Evolutionary conservation across 768 basidiomycete species (phyloP).

Genomic region (Hericium erinaceus): DNA sequence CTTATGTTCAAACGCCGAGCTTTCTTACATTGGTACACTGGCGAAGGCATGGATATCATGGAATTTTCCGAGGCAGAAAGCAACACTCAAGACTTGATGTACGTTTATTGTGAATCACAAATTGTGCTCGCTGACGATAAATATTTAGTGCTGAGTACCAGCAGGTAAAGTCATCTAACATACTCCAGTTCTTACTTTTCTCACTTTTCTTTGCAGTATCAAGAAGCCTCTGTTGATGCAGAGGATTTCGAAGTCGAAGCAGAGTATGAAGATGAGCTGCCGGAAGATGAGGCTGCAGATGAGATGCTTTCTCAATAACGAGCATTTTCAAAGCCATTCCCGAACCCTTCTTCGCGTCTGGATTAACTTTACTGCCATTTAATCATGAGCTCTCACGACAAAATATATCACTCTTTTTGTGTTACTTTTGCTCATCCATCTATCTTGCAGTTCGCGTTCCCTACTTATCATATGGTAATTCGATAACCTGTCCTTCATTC

Average conservation of each 20-base stretch:
- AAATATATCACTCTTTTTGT: not conserved
- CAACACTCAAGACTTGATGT: constrained; percentile 75
- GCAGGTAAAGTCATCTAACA: constrained; percentile 38
- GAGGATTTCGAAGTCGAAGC: constrained; percentile 9
- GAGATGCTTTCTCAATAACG: not conserved
- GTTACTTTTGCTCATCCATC: too few species aligned
- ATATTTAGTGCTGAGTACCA: constrained; percentile 77
- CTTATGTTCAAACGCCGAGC: constrained; percentile 79
- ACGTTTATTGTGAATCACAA: constrained; percentile 22
- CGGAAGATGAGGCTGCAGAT: not conserved
- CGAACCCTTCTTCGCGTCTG: not conserved
- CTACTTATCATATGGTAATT: not conserved
- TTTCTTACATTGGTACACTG: constrained; percentile 87
- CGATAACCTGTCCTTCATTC: not conserved
- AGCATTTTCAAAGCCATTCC: not conserved
- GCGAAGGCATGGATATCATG: constrained; percentile 85
- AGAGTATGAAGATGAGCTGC: constrained; percentile 2
- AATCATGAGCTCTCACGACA: not conserved
- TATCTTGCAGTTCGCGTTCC: not conserved
- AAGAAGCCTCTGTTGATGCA: constrained; percentile 12
- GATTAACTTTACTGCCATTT: not conserved
- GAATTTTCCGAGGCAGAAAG: constrained; percentile 86
- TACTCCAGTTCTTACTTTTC: not conserved
- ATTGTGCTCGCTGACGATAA: constrained; percentile 6
- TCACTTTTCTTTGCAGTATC: constrained; percentile 6